Evolutionary conservation across 1,139 yeast species (phyloP), one percentile per base, ranked within the genome.

Genomic region (Kodamaea derodonti): DNA sequence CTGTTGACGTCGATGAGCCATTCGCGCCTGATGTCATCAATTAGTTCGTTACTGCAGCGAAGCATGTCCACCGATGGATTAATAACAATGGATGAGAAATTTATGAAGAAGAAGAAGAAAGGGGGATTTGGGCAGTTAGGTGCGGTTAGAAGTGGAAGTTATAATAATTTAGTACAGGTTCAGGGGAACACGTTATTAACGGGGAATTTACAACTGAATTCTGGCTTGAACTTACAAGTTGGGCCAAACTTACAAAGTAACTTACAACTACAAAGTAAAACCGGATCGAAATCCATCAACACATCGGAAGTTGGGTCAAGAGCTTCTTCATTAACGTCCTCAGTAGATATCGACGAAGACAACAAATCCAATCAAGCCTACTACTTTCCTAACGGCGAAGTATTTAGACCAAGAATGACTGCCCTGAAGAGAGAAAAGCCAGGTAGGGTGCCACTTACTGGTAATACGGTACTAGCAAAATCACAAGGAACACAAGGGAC

Each of bases 311-410:
- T 7, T 9, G 22, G 22, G 6, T n/a, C n/a, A n/a, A n/a, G n/a
- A n/a, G n/a, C n/a, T n/a, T n/a, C n/a, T n/a, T n/a, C n/a, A n/a
- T n/a, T n/a, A n/a, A 18, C 22, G 9, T 6, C 6, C 22, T 6
- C 9, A 9, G 9, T 9, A 18, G 22, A 18, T 7, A 18, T 7
- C 6, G 22, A 18, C 9, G 37, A 31, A 22, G 51, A 51, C 26
- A 35, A 23, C 28, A 52, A 51, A 37, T 36, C 47, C 4, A 45
- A 39, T 32, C 43, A 42, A 11, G 51, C 61, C 33, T 72, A 65
- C 46, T 65, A 60, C 42, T 75, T 74, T 46, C 79, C 80, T 10
- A 74, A 75, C 48, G 80, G 80, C 32, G 80, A 74, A 47, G 63
- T 73, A 4, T 75, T 74, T 47, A 55, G 73, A 23, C 79, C 80